A percentile compares a stretch with the other conserved stretches of the same genome.
These are phyloP conservation scores for Solanum peruvianum DNA, from an alignment of 257 asterid genomes.

Conservation along the genomic window DNA sequence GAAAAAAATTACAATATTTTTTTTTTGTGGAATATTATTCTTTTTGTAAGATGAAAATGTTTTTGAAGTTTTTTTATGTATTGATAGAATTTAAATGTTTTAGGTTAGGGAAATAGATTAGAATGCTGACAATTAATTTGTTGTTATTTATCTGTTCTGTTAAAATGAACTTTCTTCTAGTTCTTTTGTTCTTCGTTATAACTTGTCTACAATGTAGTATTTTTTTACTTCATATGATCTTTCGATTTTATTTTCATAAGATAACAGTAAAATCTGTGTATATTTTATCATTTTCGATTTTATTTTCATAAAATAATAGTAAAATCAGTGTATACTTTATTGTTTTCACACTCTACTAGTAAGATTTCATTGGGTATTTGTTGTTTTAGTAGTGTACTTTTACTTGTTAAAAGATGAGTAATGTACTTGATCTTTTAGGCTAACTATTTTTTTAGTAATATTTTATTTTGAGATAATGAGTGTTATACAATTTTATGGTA, in stretches of 20 bases:
- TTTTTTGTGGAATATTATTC: neutral
- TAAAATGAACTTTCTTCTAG: neutral
- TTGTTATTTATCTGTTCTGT: neutral
- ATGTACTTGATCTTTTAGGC: neutral
- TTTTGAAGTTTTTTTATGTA: conserved; percentile 1
- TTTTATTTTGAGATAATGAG: neutral
- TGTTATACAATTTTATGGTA: neutral
- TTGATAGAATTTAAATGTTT: neutral
- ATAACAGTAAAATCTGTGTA: too few relatives aligned
- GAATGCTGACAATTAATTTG: conserved; percentile 15
- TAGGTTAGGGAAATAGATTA: neutral
- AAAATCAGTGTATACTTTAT: too few relatives aligned
- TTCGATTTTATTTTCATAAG: too few relatives aligned
- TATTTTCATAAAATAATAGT: too few relatives aligned
- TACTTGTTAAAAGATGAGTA: neutral
- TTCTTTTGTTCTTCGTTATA: neutral
- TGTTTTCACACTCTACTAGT: rapidly evolving
- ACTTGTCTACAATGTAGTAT: neutral
- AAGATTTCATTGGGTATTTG: too few relatives aligned
- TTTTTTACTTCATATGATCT: neutral
- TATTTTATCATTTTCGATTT: too few relatives aligned
- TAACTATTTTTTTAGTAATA: neutral
- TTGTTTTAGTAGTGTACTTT: neutral
- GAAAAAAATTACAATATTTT: neutral
- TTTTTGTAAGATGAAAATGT: conserved; percentile 8